phyloP scores from a whole-genome alignment of 2,329 filamentous ascomycete genomes.

The Diaporthe sp. region DNA sequence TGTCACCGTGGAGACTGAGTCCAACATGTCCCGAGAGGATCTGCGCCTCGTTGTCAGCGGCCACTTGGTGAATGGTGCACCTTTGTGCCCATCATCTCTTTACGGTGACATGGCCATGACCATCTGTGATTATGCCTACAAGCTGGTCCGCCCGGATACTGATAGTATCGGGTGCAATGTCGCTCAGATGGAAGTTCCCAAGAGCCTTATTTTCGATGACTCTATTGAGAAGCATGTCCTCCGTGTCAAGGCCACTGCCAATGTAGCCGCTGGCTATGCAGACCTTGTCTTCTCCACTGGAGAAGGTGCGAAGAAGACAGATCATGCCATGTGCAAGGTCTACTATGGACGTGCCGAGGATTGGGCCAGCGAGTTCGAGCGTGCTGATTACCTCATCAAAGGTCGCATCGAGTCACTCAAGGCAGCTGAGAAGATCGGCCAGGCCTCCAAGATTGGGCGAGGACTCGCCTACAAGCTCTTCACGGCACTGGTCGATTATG shows the following conservation, averaged over 20 bases:
- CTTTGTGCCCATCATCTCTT: constrained; percentile 73
- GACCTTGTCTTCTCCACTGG: constrained; percentile 72
- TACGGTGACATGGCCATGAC: constrained; percentile 64
- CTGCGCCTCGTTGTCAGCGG: constrained; percentile 72
- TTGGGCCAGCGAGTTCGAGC: constrained; percentile 77
- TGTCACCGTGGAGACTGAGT: constrained; percentile 73
- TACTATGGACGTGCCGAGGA: constrained; percentile 71
- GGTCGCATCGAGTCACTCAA: constrained; percentile 70
- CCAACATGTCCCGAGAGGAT: constrained; percentile 75
- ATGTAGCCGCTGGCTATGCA: constrained; percentile 68
- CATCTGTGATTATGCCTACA: constrained; percentile 77
- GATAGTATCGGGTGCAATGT: constrained; percentile 74
- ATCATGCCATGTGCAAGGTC: constrained; percentile 75
- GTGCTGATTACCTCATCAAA: constrained; percentile 78
- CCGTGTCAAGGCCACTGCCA: constrained; percentile 71
- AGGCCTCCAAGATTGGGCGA: constrained; percentile 79
- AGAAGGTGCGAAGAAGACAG: constrained; percentile 69
- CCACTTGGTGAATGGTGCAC: constrained; percentile 77
- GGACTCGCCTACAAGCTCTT: constrained; percentile 84
- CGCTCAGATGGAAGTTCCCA: constrained; percentile 76
- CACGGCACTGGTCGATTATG: constrained; percentile 69
- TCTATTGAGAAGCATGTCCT: constrained; percentile 68
- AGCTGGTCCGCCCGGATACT: constrained; percentile 70
- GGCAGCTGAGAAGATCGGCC: constrained; percentile 73
- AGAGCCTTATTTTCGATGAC: constrained; percentile 74